Evolutionary conservation across 805 yeast genomes (phyloP).

Genomic region (Maudiozyma serrabonitensis): DNA sequence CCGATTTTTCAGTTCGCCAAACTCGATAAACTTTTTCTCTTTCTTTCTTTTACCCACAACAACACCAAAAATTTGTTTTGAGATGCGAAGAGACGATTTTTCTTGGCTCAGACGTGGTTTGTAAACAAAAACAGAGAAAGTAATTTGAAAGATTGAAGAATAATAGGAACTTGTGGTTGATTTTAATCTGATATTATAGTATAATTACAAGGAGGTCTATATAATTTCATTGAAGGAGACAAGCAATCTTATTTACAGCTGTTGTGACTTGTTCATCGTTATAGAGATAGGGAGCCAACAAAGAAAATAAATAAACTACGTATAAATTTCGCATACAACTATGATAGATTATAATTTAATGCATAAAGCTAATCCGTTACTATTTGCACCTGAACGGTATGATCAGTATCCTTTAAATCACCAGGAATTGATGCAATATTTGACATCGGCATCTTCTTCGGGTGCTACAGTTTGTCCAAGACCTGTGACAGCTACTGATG

Average conservation of each 20-base stretch:
- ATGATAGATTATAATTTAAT: slow-evolving; percentile 12
- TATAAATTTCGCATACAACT: not conserved
- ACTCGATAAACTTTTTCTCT: too few relatives aligned
- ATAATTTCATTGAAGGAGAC: too few relatives aligned
- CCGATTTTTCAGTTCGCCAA: too few relatives aligned
- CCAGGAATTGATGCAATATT: slow-evolving; percentile 19
- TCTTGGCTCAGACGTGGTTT: not conserved
- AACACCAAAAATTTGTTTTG: too few relatives aligned
- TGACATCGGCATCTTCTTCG: slow-evolving; percentile 9
- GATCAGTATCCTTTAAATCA: slow-evolving; percentile 24
- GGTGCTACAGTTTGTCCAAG: slow-evolving; percentile 6
- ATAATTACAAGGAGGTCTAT: too few relatives aligned
- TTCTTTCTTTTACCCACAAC: too few relatives aligned
- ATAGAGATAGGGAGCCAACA: not conserved
- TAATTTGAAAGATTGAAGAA: not conserved
- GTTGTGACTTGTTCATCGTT: too few relatives aligned
- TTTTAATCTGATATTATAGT: too few relatives aligned
- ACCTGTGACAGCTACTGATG: slow-evolving; percentile 18
- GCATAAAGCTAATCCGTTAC: slow-evolving; percentile 21
- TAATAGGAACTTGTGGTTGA: too few relatives aligned
- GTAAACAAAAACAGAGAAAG: not conserved
- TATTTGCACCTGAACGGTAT: slow-evolving; percentile 15
- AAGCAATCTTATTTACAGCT: too few relatives aligned
- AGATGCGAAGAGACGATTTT: too few relatives aligned
- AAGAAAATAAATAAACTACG: too few relatives aligned